A percentile compares a stretch with the other conserved stretches of the same genome.
Conservation (phyloP, 1,284 basidiomycete species). For the Marasmius fiardii region DNA sequence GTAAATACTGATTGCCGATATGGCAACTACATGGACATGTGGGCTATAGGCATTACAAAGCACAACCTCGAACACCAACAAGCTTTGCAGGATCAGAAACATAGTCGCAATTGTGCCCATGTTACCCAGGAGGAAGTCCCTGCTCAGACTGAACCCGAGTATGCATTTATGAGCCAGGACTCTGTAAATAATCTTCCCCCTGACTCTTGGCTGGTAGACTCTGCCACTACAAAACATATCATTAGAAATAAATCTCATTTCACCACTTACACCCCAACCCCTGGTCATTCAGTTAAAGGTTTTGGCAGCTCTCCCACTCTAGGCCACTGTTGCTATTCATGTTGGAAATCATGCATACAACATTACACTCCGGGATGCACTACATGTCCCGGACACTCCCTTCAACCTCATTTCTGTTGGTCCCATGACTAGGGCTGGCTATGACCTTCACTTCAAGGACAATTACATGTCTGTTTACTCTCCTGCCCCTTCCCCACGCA, state of each 20-base stretch:
- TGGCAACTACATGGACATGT: too few species aligned
- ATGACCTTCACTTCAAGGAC: conserved; percentile 11
- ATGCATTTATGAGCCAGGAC: neutral
- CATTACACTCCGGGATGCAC: conserved; percentile 22
- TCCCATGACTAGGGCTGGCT: conserved; percentile 16
- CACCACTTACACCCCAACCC: conserved; percentile 1
- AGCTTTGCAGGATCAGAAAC: too few species aligned
- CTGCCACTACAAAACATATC: conserved; percentile 8
- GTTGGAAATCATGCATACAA: neutral
- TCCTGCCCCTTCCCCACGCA: neutral
- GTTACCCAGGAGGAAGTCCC: too few species aligned
- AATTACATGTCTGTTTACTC: neutral
- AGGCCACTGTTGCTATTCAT: neutral
- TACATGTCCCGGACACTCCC: conserved; percentile 28
- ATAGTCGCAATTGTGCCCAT: too few species aligned
- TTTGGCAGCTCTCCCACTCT: conserved; percentile 2
- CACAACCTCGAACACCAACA: too few species aligned
- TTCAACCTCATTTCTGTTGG: conserved; percentile 34
- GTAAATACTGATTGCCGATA: too few species aligned
- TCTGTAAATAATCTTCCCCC: neutral
- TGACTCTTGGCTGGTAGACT: conserved; percentile 10
- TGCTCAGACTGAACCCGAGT: too few species aligned
- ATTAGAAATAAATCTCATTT: conserved; percentile 3
- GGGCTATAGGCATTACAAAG: too few species aligned
- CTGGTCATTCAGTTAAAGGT: conserved; percentile 3